Evolutionary conservation across 2,329 filamentous ascomycete species (phyloP), one percentile per base, ranked within the genome.

Genomic region (Curvularia lunata): DNA sequence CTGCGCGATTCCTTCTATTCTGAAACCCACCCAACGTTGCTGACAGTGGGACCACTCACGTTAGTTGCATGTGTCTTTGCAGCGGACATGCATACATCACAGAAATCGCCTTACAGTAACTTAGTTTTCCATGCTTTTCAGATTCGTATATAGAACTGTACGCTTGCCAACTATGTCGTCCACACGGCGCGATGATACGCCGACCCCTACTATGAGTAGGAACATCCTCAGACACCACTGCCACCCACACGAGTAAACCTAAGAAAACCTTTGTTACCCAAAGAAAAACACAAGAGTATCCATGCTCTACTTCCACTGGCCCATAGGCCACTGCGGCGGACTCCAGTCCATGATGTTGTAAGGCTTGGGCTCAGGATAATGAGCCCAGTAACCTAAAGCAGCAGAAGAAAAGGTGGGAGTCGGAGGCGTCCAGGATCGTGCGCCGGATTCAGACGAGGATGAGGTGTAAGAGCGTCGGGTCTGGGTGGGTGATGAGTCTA

Each of bases 1-100:
- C 52, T 42, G 47, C 55, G 30, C 48, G 41, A 38, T 27, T 32
- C 8, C 13, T 45, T 27, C 45, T 32, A 40, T 42, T 46, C 32
- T 27, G 25, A 30, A 8, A 30, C 28, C 28, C 49, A 28, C 42
- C 18, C 10, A 8, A 32, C 25, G 38, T 32, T 18, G n/a, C 27
- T 46, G 42, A n/a, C n/a, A 12, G 23, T 18, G 42, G 9, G 34
- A 37, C 38, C 19, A 41, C 21, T 23, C 9, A 23, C 21, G 19
- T 42, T 21, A 16, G 19, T 25, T 42, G 21, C 21, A 25, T 23
- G 16, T 16, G 23, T 23, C 40, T 16, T 6, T 18, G 12, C 40
- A 42, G 19, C 5, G 5, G 1, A 7, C 18, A 30, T 8, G 10
- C 30, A 37, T 23, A 23, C 30, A 48, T 6, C 28, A 1, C 10